Conservation (phyloP, 495 filamentous ascomycete genomes). For the Apodospora peruviana region DNA sequence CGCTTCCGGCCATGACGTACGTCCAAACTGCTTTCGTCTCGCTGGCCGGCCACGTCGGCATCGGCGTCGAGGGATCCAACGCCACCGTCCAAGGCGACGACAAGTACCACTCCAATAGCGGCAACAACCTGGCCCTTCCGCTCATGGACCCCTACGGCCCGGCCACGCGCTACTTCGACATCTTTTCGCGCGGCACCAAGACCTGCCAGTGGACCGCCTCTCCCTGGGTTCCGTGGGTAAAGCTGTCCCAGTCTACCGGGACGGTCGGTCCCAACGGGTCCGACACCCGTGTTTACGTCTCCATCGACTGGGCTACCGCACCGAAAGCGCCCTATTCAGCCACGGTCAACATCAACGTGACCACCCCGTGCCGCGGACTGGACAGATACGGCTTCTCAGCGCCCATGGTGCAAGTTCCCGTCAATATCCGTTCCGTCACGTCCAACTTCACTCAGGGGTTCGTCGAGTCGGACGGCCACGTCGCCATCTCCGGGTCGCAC, state of each 20-base stretch:
- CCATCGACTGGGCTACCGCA: conserved; percentile 55
- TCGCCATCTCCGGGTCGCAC: conserved; percentile 58
- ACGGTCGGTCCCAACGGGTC: conserved; percentile 43
- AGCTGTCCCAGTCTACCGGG: conserved; percentile 50
- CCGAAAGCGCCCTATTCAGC: conserved; percentile 43
- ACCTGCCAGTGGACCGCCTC: conserved; percentile 53
- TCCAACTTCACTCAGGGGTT: conserved; percentile 54
- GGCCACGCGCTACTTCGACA: conserved; percentile 56
- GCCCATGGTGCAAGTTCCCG: conserved; percentile 54
- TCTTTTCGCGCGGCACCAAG: conserved; percentile 58
- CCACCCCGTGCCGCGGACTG: conserved; percentile 42
- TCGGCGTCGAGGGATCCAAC: conserved; percentile 60
- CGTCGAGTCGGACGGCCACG: conserved; percentile 56
- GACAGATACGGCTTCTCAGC: conserved; percentile 46
- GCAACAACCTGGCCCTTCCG: conserved; percentile 49
- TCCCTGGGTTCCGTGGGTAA: conserved; percentile 50
- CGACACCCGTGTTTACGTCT: conserved; percentile 54
- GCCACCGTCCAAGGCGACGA: conserved; percentile 64
- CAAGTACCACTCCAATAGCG: conserved; percentile 54
- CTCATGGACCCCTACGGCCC: conserved; percentile 60
- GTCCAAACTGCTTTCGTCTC: conserved; percentile 51
- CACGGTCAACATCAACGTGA: conserved; percentile 50
- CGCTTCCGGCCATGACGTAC: conserved; percentile 54
- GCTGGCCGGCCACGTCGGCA: conserved; percentile 57
- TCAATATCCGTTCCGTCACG: conserved; percentile 49